Evolutionary conservation across 768 basidiomycete species (phyloP).

Genomic region (Tremella fuciformis): DNA sequence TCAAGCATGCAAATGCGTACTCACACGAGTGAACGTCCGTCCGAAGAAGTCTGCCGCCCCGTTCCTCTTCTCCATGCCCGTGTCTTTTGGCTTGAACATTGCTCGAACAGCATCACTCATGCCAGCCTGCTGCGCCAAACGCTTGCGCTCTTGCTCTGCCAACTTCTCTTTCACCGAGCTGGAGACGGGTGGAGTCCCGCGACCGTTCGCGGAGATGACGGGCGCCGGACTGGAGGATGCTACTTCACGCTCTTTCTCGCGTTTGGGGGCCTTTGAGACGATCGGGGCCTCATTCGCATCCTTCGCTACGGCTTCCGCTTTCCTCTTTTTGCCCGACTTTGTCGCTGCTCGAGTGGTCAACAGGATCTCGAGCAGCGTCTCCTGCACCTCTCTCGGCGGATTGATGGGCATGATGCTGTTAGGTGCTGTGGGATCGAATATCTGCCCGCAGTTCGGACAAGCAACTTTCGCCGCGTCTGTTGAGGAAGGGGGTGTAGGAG

Average conservation of each 20-base stretch:
- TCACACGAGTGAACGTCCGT: slow-evolving; percentile 84
- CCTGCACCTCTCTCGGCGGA: slow-evolving; percentile 39
- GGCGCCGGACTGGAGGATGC: neutral
- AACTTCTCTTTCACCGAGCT: slow-evolving; percentile 66
- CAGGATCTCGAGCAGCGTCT: slow-evolving; percentile 29
- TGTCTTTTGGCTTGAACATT: slow-evolving; percentile 64
- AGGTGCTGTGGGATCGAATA: slow-evolving; percentile 26
- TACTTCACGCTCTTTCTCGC: neutral
- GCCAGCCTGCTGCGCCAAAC: slow-evolving; percentile 60
- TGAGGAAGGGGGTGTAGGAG: slow-evolving; percentile 10
- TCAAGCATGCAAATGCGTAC: slow-evolving; percentile 45
- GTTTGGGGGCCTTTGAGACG: neutral
- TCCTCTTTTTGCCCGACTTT: slow-evolving; percentile 47
- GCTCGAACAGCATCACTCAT: slow-evolving; percentile 87
- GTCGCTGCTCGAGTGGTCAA: slow-evolving; percentile 24
- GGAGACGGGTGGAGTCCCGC: slow-evolving; percentile 1
- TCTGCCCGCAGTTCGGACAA: slow-evolving; percentile 45
- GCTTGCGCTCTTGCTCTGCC: slow-evolving; percentile 75
- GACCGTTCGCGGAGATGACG: neutral
- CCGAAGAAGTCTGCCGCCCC: slow-evolving; percentile 91
- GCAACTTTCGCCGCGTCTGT: slow-evolving; percentile 23
- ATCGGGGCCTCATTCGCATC: slow-evolving; percentile 1
- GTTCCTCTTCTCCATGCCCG: slow-evolving; percentile 54
- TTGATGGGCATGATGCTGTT: slow-evolving; percentile 39
- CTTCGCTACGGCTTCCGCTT: slow-evolving; percentile 15